Base-by-base conservation (phyloP, 805 yeast genomes). In the Maudiozyma saulgeensis region DNA sequence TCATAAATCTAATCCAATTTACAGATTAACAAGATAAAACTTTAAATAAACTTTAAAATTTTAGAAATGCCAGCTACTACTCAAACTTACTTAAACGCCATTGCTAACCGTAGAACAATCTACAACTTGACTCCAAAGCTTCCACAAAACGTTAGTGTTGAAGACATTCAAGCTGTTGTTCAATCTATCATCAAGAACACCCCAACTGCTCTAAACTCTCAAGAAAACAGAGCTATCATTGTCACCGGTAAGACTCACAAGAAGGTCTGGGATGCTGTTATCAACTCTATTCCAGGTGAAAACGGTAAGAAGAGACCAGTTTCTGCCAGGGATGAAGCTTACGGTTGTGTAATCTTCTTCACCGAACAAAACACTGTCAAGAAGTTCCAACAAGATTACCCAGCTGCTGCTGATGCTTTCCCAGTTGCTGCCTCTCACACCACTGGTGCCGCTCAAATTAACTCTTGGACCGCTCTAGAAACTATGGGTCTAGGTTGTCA, bases 151-250 rank as follows among this genome's bases (percentile, higher is more conserved):
- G 68, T 75, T 50, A 54, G 72, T 49, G 53, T 73, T 45, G 62
- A 61, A 16, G 70, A 74, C 51, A 64, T 77, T 34, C 72, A 68
- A 54, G 55, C 59, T 32, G 55, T 70, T 32, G 76, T 75, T 21
- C 69, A 71, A 58, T 62, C 67, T 18, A 67, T 75, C 43, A 66
- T 76, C 46, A 74, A 72, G 60, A 62, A 72, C 56, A 73, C 77
- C 8, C 81, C 81, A 58, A 71, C 78, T 18, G 61, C 76, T 31
- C 76, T 75, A 71, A 77, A 77, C 68, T 71, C 74, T 44, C 81
- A 77, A 62, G 25, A 43, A 13, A 32, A 41, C 38, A 70, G 80
- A 43, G 80, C 80, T 23, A 58, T 75, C 25, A 68, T 77, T 51
- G 42, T 77, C 45, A 70, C 73, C 44, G 79, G 78, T 50, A 71